Evolutionary conservation across 768 basidiomycete genomes (phyloP).

Genomic region (Podaxis sp.): DNA sequence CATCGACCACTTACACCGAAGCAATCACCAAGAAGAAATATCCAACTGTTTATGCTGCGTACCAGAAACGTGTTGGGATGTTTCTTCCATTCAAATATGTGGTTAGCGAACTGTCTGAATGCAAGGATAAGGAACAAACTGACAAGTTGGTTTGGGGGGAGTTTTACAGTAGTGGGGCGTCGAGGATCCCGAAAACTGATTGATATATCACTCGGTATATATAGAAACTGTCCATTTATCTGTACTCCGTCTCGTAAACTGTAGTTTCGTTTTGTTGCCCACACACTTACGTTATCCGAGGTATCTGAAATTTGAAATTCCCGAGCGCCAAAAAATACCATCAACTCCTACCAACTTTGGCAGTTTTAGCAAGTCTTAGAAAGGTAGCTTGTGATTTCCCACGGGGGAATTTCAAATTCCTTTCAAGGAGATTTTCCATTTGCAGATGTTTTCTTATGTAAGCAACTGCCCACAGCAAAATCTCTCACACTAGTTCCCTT

Average conservation of each 20-base stretch:
- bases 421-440: background rate
- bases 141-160: conserved; percentile 8
- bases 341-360: background rate
- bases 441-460: background rate
- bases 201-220: background rate
- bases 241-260: background rate
- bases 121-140: background rate
- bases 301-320: background rate
- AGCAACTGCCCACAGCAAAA: background rate
- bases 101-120: background rate
- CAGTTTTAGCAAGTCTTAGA: background rate
- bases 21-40: conserved; percentile 75
- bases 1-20: conserved; percentile 80
- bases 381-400: background rate
- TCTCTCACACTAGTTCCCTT: background rate
- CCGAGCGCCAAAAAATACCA: background rate
- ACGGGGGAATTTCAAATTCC: conserved; percentile 2
- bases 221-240: too few species aligned
- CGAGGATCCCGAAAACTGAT: background rate
- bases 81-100: conserved; percentile 33
- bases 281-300: background rate
- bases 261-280: background rate
- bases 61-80: conserved; percentile 78
- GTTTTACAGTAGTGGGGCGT: background rate
- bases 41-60: conserved; percentile 61